A percentile compares a stretch with the other conserved stretches of the same genome.
These are phyloP conservation scores for Mycena galericulata DNA, from an alignment of 768 basidiomycete genomes.

Conservation along the genomic window DNA sequence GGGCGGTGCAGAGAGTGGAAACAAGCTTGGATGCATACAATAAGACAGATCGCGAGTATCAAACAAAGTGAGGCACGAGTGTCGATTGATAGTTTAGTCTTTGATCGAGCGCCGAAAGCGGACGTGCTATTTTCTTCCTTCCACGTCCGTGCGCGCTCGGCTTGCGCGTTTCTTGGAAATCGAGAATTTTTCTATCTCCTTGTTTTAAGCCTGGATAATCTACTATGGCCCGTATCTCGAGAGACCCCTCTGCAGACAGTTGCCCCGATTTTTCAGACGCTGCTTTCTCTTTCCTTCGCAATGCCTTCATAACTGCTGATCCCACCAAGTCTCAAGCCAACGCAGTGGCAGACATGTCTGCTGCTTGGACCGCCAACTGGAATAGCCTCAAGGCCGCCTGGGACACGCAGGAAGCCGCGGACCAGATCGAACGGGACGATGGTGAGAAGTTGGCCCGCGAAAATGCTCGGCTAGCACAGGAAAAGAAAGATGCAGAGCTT, in stretches of 20 bases:
- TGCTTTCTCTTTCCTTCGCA: no score
- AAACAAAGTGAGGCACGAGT: background rate
- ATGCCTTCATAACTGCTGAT: no score
- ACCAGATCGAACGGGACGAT: background rate
- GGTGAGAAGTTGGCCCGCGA: background rate
- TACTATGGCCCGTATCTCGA: no score
- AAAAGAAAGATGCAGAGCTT: background rate
- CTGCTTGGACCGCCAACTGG: no score
- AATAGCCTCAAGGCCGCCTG: background rate
- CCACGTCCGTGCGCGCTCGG: no score
- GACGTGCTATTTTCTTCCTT: conserved; percentile 6
- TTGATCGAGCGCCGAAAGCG: conserved; percentile 15
- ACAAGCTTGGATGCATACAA: conserved; percentile 62
- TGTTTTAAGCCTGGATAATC: no score
- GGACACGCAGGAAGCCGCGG: background rate
- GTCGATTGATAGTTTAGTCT: background rate
- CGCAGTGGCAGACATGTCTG: no score
- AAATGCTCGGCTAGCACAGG: background rate
- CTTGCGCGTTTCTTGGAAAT: no score
- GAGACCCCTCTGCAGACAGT: no score
- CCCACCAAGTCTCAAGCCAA: no score
- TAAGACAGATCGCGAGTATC: conserved; percentile 59
- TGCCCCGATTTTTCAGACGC: no score
- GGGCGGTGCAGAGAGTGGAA: conserved; percentile 37
- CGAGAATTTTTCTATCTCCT: no score